These are phyloP conservation scores for Acacia concinna DNA, from an alignment of 331 rosid genomes.

Conservation along the genomic window DNA sequence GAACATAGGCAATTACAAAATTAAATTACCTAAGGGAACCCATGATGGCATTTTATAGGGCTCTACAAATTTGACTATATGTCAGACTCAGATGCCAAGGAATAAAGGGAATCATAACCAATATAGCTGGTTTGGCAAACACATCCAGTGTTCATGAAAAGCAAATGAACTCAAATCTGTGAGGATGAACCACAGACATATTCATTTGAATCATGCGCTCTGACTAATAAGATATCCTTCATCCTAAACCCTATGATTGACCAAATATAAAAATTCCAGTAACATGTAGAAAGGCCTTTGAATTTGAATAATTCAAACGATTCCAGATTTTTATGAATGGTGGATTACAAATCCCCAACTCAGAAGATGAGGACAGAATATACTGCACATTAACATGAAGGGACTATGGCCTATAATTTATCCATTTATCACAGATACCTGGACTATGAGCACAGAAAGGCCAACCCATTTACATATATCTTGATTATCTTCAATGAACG, in stretches of 20 bases:
- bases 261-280: neutral
- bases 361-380: neutral
- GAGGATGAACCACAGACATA: conserved; percentile 2
- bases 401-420: conserved; percentile 6
- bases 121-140: conserved; percentile 10
- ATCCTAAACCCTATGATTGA: conserved; percentile 1
- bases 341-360: neutral
- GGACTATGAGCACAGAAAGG: conserved; percentile 57
- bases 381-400: conserved; percentile 5
- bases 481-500: conserved; percentile 64
- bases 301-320: neutral
- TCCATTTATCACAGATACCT: conserved; percentile 51
- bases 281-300: neutral
- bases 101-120: neutral
- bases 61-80: neutral
- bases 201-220: conserved; percentile 1
- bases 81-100: neutral
- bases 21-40: neutral
- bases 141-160: neutral
- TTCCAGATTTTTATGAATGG: neutral
- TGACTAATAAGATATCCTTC: neutral
- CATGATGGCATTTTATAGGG: conserved; percentile 1
- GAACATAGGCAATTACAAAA: conserved; percentile 10
- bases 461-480: conserved; percentile 86
- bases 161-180: neutral